A percentile compares a stretch with the other conserved stretches of the same genome.
phyloP scores from a whole-genome alignment of 2,329 filamentous ascomycete genomes.

The Hypoxylon sp. region DNA sequence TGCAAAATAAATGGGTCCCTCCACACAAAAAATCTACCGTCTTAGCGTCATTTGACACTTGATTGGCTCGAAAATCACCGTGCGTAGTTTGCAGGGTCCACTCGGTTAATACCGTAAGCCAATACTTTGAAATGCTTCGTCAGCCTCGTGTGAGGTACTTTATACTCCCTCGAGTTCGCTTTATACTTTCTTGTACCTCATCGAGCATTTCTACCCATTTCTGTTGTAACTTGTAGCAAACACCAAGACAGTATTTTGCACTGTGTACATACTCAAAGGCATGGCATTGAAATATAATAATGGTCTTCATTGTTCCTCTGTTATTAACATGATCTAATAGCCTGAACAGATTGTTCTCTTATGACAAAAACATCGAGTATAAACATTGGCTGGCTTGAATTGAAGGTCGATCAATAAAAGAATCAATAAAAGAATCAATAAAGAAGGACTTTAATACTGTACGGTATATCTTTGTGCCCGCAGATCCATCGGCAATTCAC shows the following conservation, averaged over 20 bases:
- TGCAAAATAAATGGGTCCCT: conserved; percentile 26
- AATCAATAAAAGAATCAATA: not conserved
- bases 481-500: conserved; percentile 45
- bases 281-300: not conserved
- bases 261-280: not conserved
- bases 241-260: not conserved
- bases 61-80: conserved; percentile 31
- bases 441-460: not conserved
- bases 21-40: conserved; percentile 43
- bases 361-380: not conserved
- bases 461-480: conserved; percentile 27
- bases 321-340: not conserved
- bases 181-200: not conserved
- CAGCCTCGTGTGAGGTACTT: conserved; percentile 24
- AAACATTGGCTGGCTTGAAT: conserved; percentile 5
- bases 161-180: not conserved
- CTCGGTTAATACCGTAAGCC: conserved; percentile 15
- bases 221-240: conserved; percentile 1
- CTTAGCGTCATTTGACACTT: conserved; percentile 44
- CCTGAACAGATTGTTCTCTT: not conserved
- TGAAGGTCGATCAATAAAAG: conserved; percentile 23
- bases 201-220: not conserved
- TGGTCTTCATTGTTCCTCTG: too few relatives aligned
- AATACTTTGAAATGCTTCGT: conserved; percentile 17
- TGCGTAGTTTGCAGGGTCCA: conserved; percentile 12